Conservation (phyloP, 106 monocot genomes). For the Apostasia ramifera region DNA sequence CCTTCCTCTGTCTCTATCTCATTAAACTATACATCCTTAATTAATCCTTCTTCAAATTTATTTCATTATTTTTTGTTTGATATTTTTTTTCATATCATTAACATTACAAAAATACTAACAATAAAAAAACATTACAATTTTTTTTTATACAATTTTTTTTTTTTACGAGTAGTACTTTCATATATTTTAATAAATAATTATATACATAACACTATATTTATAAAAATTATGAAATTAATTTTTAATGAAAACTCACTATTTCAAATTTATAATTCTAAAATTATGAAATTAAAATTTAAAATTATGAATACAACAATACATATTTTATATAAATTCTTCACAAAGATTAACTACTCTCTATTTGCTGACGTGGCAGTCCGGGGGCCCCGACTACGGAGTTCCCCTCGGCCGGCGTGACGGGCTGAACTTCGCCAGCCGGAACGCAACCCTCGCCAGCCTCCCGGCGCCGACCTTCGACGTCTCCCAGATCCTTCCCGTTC, state of each 20-base stretch:
- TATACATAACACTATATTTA: neutral
- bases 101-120: too few relatives aligned
- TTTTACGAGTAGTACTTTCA: neutral
- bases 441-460: slow-evolving; percentile 18
- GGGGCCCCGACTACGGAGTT: slow-evolving; percentile 29
- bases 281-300: neutral
- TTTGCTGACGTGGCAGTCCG: slow-evolving; percentile 9
- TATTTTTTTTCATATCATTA: too few relatives aligned
- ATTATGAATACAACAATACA: neutral
- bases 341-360: neutral
- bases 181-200: neutral
- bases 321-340: too few relatives aligned
- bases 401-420: slow-evolving; percentile 49
- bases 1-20: neutral
- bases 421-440: slow-evolving; percentile 18
- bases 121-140: neutral
- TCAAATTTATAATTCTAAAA: neutral
- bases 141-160: too few relatives aligned
- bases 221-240: neutral
- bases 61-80: too few relatives aligned
- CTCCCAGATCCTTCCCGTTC: slow-evolving; percentile 19
- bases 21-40: too few relatives aligned
- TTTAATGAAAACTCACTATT: neutral
- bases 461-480: slow-evolving; percentile 29
- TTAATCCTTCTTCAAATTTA: too few relatives aligned